Base-by-base conservation (phyloP, 1,284 basidiomycete genomes). In the Rhodotorula sp. region DNA sequence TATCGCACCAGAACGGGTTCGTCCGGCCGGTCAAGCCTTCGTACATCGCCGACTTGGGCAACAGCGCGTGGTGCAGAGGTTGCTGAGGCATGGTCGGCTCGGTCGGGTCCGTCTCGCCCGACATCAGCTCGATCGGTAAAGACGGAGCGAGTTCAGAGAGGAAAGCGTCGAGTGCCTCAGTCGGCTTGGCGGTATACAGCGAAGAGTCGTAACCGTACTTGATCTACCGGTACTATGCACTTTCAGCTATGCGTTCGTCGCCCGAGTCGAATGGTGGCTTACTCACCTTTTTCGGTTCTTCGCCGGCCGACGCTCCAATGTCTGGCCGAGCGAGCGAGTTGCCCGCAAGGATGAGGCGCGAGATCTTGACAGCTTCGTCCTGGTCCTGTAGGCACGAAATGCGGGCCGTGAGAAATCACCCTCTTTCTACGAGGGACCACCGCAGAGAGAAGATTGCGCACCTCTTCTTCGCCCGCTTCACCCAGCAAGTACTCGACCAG, bases 41-140 rank as follows among this genome's bases (percentile, higher is more conserved):
- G 73, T 85, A 83, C 63, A 86, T 84, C 45, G 87, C 88, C 28
- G 83, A 81, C 1, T 85, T 83, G 28, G 92, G 91, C 73, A 99
- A 90, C 87, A 99, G 93, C 7, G 92, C 90, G 58, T 88, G 87
- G 52, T 97, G 97, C 76, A 99, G 85, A 0, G 92, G 86, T 80
- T 98, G 95, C 80, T 99, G 97, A 1, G 97, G 97, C 66, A 99
- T 83, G 43, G 95, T 92, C 0, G 87, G 85, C 0, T 91, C 92
- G 12, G 93, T 87, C 1, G 95, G 95, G 81, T 99, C 95, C 55
- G 85, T 85, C 62, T 88, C 86, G 18, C 95, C 95, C 0, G 95
- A 91, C 28, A 97, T 84, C 47, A 95, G 83, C 78, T 93, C 92
- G 38, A 95, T 84, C 7, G 91, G 89, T 78, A 94, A 84, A 34